Evolutionary conservation across 345 rosid genomes (phyloP).

Genomic region (Citrus sinensis): DNA sequence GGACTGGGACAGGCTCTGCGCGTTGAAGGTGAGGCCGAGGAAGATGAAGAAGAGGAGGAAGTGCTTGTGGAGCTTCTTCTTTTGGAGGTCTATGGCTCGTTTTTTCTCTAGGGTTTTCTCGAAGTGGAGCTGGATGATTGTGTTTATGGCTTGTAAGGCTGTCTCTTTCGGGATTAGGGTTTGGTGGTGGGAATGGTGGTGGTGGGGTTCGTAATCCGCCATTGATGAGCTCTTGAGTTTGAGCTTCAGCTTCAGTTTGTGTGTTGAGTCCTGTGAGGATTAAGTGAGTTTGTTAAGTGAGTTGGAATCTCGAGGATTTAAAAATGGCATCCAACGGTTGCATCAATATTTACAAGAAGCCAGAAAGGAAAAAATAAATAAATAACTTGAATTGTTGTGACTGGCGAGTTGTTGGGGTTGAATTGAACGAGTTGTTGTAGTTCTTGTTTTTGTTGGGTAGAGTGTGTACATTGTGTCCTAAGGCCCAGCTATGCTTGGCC

Average conservation of each 20-base stretch:
- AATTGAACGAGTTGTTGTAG: no score
- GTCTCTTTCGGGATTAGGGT: conserved; percentile 71
- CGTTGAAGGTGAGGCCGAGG: conserved; percentile 60
- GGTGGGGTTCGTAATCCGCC: conserved; percentile 72
- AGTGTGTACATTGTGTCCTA: no score
- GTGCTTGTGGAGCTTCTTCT: conserved; percentile 89
- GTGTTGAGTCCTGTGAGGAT: no score
- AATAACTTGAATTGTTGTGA: no score
- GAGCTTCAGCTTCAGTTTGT: neutral
- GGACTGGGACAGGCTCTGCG: conserved; percentile 39
- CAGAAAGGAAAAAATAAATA: no score
- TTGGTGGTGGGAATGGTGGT: conserved; percentile 39
- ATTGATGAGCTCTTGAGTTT: conserved; percentile 23
- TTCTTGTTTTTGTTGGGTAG: no score
- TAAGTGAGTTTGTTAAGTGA: no score
- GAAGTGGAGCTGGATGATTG: conserved; percentile 93
- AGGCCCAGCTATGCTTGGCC: no score
- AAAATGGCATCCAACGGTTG: no score
- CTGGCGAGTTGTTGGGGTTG: no score
- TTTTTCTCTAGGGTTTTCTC: conserved; percentile 96
- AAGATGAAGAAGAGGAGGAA: conserved; percentile 92
- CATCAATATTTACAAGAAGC: no score
- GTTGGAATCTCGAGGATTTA: no score
- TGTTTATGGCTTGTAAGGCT: conserved; percentile 84
- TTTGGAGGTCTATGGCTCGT: conserved; percentile 89